Evolutionary conservation across 202 grass and related monocot genomes (phyloP).

Genomic region (Schoenoplectus triqueter): DNA sequence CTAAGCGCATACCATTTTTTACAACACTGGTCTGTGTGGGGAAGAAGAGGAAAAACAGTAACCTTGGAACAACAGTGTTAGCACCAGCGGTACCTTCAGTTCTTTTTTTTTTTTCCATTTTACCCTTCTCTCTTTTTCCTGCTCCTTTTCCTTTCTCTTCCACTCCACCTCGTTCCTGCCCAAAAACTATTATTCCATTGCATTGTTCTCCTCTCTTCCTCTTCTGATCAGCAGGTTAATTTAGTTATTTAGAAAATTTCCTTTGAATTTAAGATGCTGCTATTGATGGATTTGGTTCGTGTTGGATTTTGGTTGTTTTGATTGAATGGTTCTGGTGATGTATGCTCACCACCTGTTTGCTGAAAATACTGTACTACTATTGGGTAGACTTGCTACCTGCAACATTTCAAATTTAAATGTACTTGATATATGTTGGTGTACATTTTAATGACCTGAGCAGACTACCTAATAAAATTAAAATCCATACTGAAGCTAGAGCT

Average conservation of each 20-base stretch:
- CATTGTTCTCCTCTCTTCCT: constrained; percentile 37
- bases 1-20: no score
- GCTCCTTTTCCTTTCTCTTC: background rate
- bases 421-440: constrained; percentile 11
- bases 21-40: no score
- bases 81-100: background rate
- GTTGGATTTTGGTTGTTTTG: constrained; percentile 6
- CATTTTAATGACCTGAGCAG: constrained; percentile 3
- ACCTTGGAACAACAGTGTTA: background rate
- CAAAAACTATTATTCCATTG: constrained; percentile 14
- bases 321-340: background rate
- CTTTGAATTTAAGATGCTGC: background rate
- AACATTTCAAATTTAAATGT: background rate
- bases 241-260: background rate
- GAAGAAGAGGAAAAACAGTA: constrained; percentile 25
- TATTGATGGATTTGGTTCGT: background rate
- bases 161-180: constrained; percentile 26
- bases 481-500: background rate
- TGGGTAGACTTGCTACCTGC: constrained; percentile 33
- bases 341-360: constrained; percentile 36
- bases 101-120: constrained; percentile 7
- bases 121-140: constrained; percentile 27
- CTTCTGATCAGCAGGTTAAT: constrained; percentile 35
- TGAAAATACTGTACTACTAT: background rate
- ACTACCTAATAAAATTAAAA: constrained; percentile 2